phyloP scores from a whole-genome alignment of 1,284 basidiomycete genomes.

The Austroboletus olivaceoglutinosus region DNA sequence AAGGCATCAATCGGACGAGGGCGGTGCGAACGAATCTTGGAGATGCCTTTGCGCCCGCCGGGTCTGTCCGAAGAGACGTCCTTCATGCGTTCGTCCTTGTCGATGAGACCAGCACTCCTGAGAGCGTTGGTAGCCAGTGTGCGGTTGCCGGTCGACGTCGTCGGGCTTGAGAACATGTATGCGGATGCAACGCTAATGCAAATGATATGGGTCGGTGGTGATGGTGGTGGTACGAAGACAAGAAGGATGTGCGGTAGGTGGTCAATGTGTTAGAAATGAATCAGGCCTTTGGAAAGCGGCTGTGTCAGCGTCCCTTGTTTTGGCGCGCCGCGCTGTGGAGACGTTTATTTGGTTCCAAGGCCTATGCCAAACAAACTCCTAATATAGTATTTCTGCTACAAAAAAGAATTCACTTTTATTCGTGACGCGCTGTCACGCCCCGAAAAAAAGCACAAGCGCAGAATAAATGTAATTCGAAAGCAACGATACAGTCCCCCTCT shows the following conservation, averaged over 20 bases:
- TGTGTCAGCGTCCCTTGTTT: constrained; percentile 27
- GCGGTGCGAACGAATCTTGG: constrained; percentile 59
- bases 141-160: constrained; percentile 52
- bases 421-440: constrained; percentile 25
- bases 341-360: constrained; percentile 24
- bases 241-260: constrained; percentile 28
- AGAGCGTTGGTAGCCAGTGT: constrained; percentile 57
- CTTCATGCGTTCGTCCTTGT: constrained; percentile 69
- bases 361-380: constrained; percentile 25
- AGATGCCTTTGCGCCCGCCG: constrained; percentile 62
- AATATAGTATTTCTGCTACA: background rate
- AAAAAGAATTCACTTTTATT: constrained; percentile 2
- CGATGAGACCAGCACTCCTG: constrained; percentile 67
- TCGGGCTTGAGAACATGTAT: constrained; percentile 52
- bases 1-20: constrained; percentile 56
- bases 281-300: constrained; percentile 17
- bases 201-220: background rate
- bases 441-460: background rate
- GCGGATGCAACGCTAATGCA: background rate
- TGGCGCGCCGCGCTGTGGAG: constrained; percentile 9
- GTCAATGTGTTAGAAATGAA: constrained; percentile 14
- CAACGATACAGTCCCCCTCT: constrained; percentile 4
- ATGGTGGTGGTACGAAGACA: constrained; percentile 16
- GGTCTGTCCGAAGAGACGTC: constrained; percentile 59
- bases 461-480: constrained; percentile 19